A percentile compares a stretch with the other conserved stretches of the same genome.
phyloP scores from a whole-genome alignment of 495 filamentous ascomycete genomes.

The Annulohypoxylon moriforme region DNA sequence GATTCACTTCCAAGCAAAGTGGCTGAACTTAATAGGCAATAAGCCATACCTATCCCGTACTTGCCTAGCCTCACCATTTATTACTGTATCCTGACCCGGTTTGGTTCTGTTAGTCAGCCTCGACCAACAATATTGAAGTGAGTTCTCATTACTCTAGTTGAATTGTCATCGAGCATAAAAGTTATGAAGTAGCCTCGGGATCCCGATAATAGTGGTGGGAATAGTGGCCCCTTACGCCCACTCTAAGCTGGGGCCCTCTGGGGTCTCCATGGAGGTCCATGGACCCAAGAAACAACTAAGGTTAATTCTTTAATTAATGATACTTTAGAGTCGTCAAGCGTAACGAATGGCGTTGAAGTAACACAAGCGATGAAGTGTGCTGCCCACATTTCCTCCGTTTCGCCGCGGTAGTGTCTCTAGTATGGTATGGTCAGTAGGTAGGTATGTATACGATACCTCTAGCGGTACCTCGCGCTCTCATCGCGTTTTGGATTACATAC shows the following conservation, averaged over 20 bases:
- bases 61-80: background rate
- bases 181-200: constrained; percentile 30
- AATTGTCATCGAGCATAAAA: constrained; percentile 41
- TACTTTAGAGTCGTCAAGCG: constrained; percentile 21
- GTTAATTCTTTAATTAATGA: constrained; percentile 40
- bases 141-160: constrained; percentile 30
- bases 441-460: constrained; percentile 39
- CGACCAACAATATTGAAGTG: background rate
- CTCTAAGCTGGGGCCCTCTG: constrained; percentile 37
- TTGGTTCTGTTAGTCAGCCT: constrained; percentile 6
- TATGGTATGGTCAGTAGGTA: too few species aligned
- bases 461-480: constrained; percentile 23
- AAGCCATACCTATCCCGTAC: constrained; percentile 1
- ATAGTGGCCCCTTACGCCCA: constrained; percentile 28
- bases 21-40: constrained; percentile 12
- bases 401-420: constrained; percentile 37
- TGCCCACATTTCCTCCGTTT: constrained; percentile 43
- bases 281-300: constrained; percentile 31
- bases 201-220: constrained; percentile 36
- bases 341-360: constrained; percentile 34
- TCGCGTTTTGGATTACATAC: constrained; percentile 22
- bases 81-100: constrained; percentile 14
- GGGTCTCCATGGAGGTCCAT: constrained; percentile 44
- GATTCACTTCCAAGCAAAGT: constrained; percentile 25
- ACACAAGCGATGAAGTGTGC: constrained; percentile 26